A percentile compares a stretch with the other conserved stretches of the same genome.
Conservation (phyloP, 352 stramenopile species). For the Chrysophaeum taylorii region DNA sequence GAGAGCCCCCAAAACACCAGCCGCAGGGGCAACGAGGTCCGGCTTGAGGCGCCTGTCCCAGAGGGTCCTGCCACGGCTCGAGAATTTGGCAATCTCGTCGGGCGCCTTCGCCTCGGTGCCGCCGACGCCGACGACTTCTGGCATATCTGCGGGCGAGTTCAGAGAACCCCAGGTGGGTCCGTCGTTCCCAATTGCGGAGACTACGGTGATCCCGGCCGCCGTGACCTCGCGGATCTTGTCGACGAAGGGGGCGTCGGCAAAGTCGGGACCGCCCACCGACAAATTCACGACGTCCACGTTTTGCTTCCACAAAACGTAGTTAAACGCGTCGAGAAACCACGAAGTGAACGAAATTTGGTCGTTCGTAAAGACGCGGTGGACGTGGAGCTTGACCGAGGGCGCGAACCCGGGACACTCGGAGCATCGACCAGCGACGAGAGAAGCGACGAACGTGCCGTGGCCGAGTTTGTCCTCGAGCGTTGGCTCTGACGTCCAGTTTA, state of each 20-base stretch:
- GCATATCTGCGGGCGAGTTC: constrained; percentile 67
- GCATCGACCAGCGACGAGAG: constrained; percentile 51
- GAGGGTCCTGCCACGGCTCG: constrained; percentile 65
- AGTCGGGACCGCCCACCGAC: constrained; percentile 65
- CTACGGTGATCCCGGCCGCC: constrained; percentile 61
- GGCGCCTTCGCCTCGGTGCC: constrained; percentile 34
- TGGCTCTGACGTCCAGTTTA: constrained; percentile 70
- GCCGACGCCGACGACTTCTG: constrained; percentile 65
- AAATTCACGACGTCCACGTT: constrained; percentile 65
- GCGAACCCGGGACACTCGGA: constrained; percentile 58
- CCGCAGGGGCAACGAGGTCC: constrained; percentile 56
- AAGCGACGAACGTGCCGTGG: constrained; percentile 68
- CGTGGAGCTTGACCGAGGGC: constrained; percentile 56
- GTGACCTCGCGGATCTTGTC: constrained; percentile 67
- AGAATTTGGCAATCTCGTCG: constrained; percentile 58
- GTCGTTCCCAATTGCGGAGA: constrained; percentile 67
- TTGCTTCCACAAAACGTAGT: constrained; percentile 61
- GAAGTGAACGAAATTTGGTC: constrained; percentile 70
- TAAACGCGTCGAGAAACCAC: constrained; percentile 76
- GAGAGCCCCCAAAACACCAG: constrained; percentile 49
- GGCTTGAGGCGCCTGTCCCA: constrained; percentile 71
- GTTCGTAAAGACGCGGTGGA: constrained; percentile 70
- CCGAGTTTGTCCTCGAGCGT: constrained; percentile 57
- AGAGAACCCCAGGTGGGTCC: constrained; percentile 65
- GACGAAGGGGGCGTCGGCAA: constrained; percentile 67